A percentile compares a stretch with the other conserved stretches of the same genome.
Conservation (phyloP, 2,329 filamentous ascomycete genomes). For the Nemania diffusa region DNA sequence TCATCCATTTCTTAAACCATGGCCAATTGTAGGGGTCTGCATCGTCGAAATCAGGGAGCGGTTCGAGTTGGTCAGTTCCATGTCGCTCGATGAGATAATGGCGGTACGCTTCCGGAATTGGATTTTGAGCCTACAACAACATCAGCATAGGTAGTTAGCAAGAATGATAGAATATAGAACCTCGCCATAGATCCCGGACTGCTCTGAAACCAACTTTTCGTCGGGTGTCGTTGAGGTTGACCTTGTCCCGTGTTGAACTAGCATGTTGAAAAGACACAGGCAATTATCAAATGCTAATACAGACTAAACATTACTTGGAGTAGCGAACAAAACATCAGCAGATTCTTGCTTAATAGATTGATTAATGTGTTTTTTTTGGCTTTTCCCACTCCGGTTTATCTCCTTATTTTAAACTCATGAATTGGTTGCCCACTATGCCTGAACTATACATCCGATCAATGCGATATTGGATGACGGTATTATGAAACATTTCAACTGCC, state of each 20-base stretch:
- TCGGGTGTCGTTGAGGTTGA: not conserved
- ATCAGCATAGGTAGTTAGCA: not conserved
- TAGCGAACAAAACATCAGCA: not conserved
- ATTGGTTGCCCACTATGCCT: not conserved
- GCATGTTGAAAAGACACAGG: not conserved
- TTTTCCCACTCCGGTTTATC: not conserved
- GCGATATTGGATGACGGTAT: not conserved
- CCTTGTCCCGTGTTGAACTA: not conserved
- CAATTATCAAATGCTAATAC: not conserved
- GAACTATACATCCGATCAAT: conserved; percentile 2
- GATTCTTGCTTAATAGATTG: not conserved
- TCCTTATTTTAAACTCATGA: not conserved
- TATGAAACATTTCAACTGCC: conserved; percentile 1
- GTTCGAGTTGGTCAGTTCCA: conserved; percentile 29
- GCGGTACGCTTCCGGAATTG: conserved; percentile 29
- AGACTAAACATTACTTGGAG: not conserved
- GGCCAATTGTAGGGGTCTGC: conserved; percentile 34
- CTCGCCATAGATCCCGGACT: conserved; percentile 12
- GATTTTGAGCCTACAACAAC: conserved; percentile 20
- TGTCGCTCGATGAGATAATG: conserved; percentile 30
- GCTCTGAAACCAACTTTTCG: conserved; percentile 6
- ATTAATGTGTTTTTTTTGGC: not conserved
- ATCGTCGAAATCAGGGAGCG: conserved; percentile 27
- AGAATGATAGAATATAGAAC: not conserved
- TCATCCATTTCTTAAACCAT: conserved; percentile 26